These are phyloP conservation scores for Geosmithia putterillii DNA, from an alignment of 2,329 filamentous ascomycete genomes.

Conservation along the genomic window DNA sequence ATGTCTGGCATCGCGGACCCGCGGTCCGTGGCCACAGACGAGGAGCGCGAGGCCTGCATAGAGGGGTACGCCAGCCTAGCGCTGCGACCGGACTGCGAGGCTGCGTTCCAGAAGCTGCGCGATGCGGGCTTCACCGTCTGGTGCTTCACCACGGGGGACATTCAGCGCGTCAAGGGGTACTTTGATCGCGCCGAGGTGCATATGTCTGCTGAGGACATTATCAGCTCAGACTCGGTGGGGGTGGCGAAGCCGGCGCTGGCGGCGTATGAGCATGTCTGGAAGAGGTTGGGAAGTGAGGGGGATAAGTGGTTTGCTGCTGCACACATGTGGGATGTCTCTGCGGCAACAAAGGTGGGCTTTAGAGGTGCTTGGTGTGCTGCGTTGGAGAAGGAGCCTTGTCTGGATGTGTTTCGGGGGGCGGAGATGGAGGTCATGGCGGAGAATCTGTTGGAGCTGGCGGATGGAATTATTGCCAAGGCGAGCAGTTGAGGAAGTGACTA, in stretches of 20 bases:
- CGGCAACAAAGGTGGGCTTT: constrained; percentile 32
- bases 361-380: constrained; percentile 39
- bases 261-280: constrained; percentile 30
- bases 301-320: constrained; percentile 45
- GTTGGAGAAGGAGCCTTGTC: constrained; percentile 36
- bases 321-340: constrained; percentile 46
- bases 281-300: constrained; percentile 19
- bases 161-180: constrained; percentile 35
- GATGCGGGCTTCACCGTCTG: constrained; percentile 36
- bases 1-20: constrained; percentile 29
- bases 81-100: constrained; percentile 22
- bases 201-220: constrained; percentile 35
- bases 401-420: constrained; percentile 29
- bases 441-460: constrained; percentile 32
- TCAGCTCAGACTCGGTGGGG: constrained; percentile 34
- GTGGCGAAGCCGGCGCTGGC: constrained; percentile 36
- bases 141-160: constrained; percentile 39
- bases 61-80: constrained; percentile 24
- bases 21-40: constrained; percentile 24
- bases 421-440: constrained; percentile 37
- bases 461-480: constrained; percentile 15
- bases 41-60: constrained; percentile 23
- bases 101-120: constrained; percentile 27
- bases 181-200: constrained; percentile 32
- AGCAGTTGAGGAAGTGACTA: background rate